Evolutionary conservation across 129 eudicot species (phyloP), one percentile per base, ranked within the genome.

Genomic region (Sambucus nigra): DNA sequence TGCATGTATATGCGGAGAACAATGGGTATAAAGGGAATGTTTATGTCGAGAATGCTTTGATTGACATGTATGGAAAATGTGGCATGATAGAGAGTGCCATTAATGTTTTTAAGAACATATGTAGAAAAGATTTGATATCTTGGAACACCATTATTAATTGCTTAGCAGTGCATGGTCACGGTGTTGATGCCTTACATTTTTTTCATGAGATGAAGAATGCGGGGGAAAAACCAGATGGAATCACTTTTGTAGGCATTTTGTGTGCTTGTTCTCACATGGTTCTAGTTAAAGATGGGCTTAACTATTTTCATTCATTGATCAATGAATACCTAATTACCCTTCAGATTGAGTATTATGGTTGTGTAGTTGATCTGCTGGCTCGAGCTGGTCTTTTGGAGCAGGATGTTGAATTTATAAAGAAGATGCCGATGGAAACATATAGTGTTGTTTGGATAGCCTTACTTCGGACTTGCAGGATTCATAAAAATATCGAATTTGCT

Each of bases 181-280:
- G 28, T 10, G 33, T 21, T 2, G 55, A 47, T 46, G 66, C 66
- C 28, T 17, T 61, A 3, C 28, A 12, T 10, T 48, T 26, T 7
- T 47, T 61, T 13, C 27, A 15, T 47, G 26, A 47, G 29, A 61
- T 61, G 66, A 28, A 47, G 39, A 20, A 27, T 5, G 46, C 8
- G 9, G 66, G 55, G 21, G 45, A 25, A 21, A 31, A 47, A 20
- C 66, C 66, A 1, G 66, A 61, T 47, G 56, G 46, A n/a, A 32
- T 61, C 45, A 47, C 55, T 46, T 47, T 61, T 31, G 12, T 61
- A 5, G 47, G 56, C 11, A 29, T 61, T 47, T 24, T 61, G 2
- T 46, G 55, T 47, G 66, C 66, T 1, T 61, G 66, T 61, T 22
- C 66, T 47, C 66, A 61, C 47, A 18, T 47, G 26, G 66, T 55